These are phyloP conservation scores for Boechera divaricarpa DNA, from an alignment of 345 rosid genomes.

Conservation along the genomic window DNA sequence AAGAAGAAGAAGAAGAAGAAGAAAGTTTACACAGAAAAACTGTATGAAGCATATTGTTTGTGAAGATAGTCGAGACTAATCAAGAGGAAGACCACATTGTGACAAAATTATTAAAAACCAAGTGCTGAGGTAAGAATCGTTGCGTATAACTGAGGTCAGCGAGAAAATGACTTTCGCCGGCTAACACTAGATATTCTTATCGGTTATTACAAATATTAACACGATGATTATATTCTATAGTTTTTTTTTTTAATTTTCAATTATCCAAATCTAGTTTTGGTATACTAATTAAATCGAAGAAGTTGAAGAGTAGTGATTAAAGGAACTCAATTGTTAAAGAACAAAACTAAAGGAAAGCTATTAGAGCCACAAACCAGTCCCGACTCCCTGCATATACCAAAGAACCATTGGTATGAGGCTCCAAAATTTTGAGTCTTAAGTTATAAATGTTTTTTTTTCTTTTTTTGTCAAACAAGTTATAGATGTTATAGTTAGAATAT, in stretches of 20 bases:
- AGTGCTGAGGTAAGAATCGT: neutral
- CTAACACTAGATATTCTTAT: neutral
- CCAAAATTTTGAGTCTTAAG: no score
- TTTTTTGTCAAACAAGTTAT: no score
- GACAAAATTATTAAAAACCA: slow-evolving; percentile 5
- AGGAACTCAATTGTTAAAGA: slow-evolving; percentile 7
- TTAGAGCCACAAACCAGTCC: slow-evolving; percentile 14
- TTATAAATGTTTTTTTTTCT: no score
- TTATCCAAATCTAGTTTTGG: neutral
- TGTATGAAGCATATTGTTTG: slow-evolving; percentile 20
- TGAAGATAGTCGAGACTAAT: neutral
- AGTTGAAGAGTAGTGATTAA: slow-evolving; percentile 22
- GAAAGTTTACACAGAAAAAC: slow-evolving; percentile 10
- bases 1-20: neutral
- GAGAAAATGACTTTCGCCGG: slow-evolving; percentile 12
- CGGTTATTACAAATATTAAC: neutral
- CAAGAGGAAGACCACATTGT: neutral
- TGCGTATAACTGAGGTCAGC: neutral
- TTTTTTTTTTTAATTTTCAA: neutral
- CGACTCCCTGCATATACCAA: no score
- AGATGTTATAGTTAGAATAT: no score
- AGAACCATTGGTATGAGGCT: no score
- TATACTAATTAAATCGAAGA: neutral
- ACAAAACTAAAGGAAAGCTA: slow-evolving; percentile 20
- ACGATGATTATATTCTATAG: neutral